Conservation (phyloP, 106 monocot species). For the Apostasia shenzhenica region DNA sequence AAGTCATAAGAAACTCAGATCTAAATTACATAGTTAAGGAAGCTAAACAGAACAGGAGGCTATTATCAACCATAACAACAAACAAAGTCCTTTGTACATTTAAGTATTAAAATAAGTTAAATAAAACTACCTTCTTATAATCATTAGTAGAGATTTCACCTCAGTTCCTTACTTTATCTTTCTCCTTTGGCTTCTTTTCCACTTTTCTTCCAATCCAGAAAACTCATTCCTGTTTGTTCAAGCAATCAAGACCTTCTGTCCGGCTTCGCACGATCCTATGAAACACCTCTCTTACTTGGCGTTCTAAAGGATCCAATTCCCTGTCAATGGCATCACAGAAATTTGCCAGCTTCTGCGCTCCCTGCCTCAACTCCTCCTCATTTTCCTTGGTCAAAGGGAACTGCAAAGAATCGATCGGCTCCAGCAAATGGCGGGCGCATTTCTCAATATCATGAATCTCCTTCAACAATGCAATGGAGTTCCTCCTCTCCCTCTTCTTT, state of each 20-base stretch:
- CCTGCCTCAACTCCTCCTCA: slow-evolving; percentile 37
- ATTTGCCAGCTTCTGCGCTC: slow-evolving; percentile 17
- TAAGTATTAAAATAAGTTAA: too few species aligned
- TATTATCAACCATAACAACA: too few species aligned
- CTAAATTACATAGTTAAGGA: too few species aligned
- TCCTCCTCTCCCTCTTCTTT: slow-evolving; percentile 56
- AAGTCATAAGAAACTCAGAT: too few species aligned
- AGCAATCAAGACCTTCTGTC: slow-evolving; percentile 45
- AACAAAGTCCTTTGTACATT: too few species aligned
- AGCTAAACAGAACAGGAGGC: too few species aligned
- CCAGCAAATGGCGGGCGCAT: slow-evolving; percentile 25
- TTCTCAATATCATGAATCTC: slow-evolving; percentile 55
- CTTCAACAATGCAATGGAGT: slow-evolving; percentile 40
- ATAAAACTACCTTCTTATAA: too few species aligned
- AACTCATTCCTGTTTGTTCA: slow-evolving; percentile 5
- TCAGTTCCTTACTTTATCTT: too few species aligned
- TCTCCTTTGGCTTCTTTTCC: too few species aligned
- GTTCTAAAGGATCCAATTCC: slow-evolving; percentile 48
- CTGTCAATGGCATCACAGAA: slow-evolving; percentile 37
- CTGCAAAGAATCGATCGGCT: slow-evolving; percentile 33
- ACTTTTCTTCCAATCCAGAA: too few species aligned
- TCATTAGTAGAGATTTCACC: too few species aligned
- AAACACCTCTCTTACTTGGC: slow-evolving; percentile 63
- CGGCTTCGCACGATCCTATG: slow-evolving; percentile 49
- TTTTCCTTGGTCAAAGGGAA: slow-evolving; percentile 40